Evolutionary conservation across 345 rosid genomes (phyloP), one percentile per base, ranked within the genome.

Genomic region (Hibiscus mutabilis): DNA sequence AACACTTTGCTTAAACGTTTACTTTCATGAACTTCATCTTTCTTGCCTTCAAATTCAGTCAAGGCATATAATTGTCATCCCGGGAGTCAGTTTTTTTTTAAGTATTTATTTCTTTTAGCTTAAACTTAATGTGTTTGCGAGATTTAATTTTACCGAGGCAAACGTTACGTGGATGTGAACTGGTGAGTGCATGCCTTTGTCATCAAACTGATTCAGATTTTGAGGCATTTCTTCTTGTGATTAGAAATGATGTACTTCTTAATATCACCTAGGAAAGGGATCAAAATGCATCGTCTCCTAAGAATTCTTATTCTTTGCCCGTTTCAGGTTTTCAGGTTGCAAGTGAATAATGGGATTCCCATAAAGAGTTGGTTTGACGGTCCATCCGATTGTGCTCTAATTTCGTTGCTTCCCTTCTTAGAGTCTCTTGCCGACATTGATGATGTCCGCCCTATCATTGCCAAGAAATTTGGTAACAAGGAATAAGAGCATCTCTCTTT

Each of bases 331-430:
- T 92, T 88, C 89, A 88, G 90, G 80, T 82, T 90, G 92, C 99
- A 95, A 82, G 85, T 90, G 70, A 86, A 88, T 81, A 95, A 95
- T 35, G 99, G 97, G 76, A 95, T 92, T 79, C 99, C 99, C 40
- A 95, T 95, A 73, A 85, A 84, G 87, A 95, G 99, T 84, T 92
- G 97, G 99, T 95, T 85, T 44, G 85, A 86, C 77, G 99, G 92
- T 77, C 90, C 93, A 75, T 82, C 83, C 16, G 99, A 92, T 86
- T 77, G 83, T 74, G 93, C 88, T 29, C 81, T 95, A 82, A 73
- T 92, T 42, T 77, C 93, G 6, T 84, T 95, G 74, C 92, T 95
- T 66, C 97, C 99, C 77, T 90, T 95, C 88, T 80, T 95, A 77
- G 99, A 92, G 85, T 84, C 85, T 59, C 78, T 95, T 84, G 96